Percentiles rank a stretch among this genome's conserved stretches.
Conservation (phyloP, 208 protist genomes). For the Herpetomonas tarakana region DNA sequence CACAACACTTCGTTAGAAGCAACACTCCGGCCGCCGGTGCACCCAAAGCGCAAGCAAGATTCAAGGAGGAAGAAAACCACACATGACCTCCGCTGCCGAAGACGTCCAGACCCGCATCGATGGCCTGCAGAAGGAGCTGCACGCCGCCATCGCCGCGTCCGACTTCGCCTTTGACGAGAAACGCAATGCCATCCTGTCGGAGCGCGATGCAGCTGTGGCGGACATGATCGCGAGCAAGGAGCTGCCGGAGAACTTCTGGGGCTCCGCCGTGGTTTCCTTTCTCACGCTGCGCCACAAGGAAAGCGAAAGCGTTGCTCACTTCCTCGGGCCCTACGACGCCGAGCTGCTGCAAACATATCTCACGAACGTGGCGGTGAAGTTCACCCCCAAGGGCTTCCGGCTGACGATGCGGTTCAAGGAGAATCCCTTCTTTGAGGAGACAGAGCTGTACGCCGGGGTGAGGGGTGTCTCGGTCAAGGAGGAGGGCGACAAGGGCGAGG, state of each 20-base stretch:
- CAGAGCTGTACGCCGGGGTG: slow-evolving; percentile 61
- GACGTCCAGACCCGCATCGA: slow-evolving; percentile 55
- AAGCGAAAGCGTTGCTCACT: slow-evolving; percentile 29
- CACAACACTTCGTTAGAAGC: not conserved
- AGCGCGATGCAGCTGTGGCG: slow-evolving; percentile 29
- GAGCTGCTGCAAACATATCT: slow-evolving; percentile 52
- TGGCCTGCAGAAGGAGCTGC: slow-evolving; percentile 54
- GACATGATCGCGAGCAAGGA: slow-evolving; percentile 38
- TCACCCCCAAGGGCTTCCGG: slow-evolving; percentile 31
- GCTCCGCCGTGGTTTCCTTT: slow-evolving; percentile 39
- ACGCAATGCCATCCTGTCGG: slow-evolving; percentile 43
- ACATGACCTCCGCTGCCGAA: slow-evolving; percentile 16
- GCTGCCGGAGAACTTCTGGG: slow-evolving; percentile 66
- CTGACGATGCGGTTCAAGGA: slow-evolving; percentile 45
- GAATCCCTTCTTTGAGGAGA: slow-evolving; percentile 82
- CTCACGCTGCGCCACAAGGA: slow-evolving; percentile 29
- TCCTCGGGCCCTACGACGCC: slow-evolving; percentile 71
- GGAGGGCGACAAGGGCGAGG: slow-evolving; percentile 22
- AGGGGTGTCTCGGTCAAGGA: slow-evolving; percentile 3
- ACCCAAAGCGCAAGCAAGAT: too few relatives aligned
- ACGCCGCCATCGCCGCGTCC: slow-evolving; percentile 33
- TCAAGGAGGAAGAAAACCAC: too few relatives aligned
- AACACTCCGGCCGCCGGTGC: too few relatives aligned
- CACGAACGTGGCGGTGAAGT: slow-evolving; percentile 38
- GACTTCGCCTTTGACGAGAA: slow-evolving; percentile 30